Evolutionary conservation across 345 rosid genomes (phyloP).

Genomic region (Streptanthus diversifolius): DNA sequence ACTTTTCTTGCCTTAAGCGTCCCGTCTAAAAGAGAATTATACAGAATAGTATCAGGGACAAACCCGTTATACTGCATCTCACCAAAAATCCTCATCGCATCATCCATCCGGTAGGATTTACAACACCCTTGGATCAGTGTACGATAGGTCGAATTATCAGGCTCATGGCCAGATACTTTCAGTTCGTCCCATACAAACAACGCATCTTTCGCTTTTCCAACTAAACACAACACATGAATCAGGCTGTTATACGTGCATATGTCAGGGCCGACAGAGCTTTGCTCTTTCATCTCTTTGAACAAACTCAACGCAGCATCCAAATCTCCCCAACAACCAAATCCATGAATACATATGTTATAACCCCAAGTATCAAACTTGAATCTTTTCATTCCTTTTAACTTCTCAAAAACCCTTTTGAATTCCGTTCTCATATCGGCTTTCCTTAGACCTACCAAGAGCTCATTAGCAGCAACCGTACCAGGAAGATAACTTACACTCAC

Average conservation of each 20-base stretch:
- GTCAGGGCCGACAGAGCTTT: constrained; percentile 54
- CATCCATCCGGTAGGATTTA: constrained; percentile 60
- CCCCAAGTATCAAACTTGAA: constrained; percentile 67
- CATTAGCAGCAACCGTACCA: constrained; percentile 56
- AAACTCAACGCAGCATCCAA: constrained; percentile 54
- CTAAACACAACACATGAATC: constrained; percentile 64
- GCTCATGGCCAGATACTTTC: constrained; percentile 79
- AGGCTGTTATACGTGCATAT: constrained; percentile 87
- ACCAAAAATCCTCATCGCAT: constrained; percentile 55
- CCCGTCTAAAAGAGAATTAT: constrained; percentile 74
- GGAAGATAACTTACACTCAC: constrained; percentile 35
- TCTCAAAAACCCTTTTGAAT: constrained; percentile 48
- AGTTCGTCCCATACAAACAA: constrained; percentile 68
- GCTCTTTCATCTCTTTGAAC: constrained; percentile 76
- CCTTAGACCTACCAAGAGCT: constrained; percentile 60
- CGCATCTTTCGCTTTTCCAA: constrained; percentile 76
- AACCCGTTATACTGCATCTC: constrained; percentile 82
- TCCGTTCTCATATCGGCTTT: constrained; percentile 56
- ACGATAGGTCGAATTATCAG: constrained; percentile 70
- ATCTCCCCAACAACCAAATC: constrained; percentile 87
- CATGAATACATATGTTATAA: constrained; percentile 79
- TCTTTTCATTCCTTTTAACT: constrained; percentile 41
- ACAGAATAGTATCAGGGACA: constrained; percentile 53
- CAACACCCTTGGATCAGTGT: constrained; percentile 75
- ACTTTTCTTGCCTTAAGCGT: constrained; percentile 78